A percentile compares a stretch with the other conserved stretches of the same genome.
Evolutionary conservation across 495 filamentous ascomycete species (phyloP).

Genomic region (Schizothecium vesticola): DNA sequence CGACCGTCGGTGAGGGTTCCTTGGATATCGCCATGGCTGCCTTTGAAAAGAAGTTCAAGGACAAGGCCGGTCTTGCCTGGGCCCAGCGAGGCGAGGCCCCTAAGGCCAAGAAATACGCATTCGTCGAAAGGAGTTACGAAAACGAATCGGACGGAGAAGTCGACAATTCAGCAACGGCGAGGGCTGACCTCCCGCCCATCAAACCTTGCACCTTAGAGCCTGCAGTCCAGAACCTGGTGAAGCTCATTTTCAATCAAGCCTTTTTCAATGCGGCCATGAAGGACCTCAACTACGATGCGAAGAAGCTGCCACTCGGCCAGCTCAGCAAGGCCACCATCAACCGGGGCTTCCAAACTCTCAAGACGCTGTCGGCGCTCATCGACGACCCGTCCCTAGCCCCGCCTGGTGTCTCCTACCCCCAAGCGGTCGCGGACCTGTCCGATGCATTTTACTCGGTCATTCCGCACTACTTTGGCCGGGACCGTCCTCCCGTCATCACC

Average conservation of each 20-base stretch:
- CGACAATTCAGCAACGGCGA: conserved; percentile 37
- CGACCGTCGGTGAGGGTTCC: conserved; percentile 37
- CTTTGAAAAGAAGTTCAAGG: conserved; percentile 73
- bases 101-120: conserved; percentile 66
- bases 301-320: conserved; percentile 78
- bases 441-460: conserved; percentile 77
- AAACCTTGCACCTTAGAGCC: conserved; percentile 50
- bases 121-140: conserved; percentile 63
- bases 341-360: conserved; percentile 64
- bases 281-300: conserved; percentile 66
- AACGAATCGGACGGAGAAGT: conserved; percentile 60
- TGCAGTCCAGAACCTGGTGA: conserved; percentile 61
- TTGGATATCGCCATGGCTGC: conserved; percentile 43
- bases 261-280: conserved; percentile 61
- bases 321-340: conserved; percentile 70
- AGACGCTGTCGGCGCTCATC: conserved; percentile 64
- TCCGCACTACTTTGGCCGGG: conserved; percentile 74
- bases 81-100: conserved; percentile 52
- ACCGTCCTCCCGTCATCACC: conserved; percentile 60
- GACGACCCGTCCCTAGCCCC: conserved; percentile 41
- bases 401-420: conserved; percentile 17
- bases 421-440: conserved; percentile 55
- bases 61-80: conserved; percentile 70
- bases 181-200: conserved; percentile 31
- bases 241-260: conserved; percentile 75